Evolutionary conservation across 2,329 filamentous ascomycete species (phyloP), one percentile per base, ranked within the genome.

Genomic region (Cladorrhinum sp.): DNA sequence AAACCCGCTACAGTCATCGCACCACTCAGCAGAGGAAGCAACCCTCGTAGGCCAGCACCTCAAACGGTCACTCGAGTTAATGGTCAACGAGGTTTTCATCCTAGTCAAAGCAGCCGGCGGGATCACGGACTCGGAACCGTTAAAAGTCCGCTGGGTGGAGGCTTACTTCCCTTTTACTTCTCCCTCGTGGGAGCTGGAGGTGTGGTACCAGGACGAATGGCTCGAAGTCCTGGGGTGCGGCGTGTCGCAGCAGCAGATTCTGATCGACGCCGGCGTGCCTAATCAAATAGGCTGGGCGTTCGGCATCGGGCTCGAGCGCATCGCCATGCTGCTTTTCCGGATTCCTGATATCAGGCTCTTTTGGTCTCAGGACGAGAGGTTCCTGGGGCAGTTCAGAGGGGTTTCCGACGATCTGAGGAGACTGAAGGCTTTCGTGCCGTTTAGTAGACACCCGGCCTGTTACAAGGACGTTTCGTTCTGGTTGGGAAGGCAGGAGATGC

Each of bases 101-200:
- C 84, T 89, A 33, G 93, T 92, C 6, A 87, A 86, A 71, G 80
- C 81, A 55, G 90, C 89, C 3, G 84, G 86, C 6, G 76, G 80
- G 16, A 79, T 39, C 1, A 30, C 77, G 78, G 4, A 79, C 83
- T 80, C 86, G 55, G 90, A 96, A 70, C 91, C 92, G 3, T 79
- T 98, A 42, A 88, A 86, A 67, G 87, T 97, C 70, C 86, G 95
- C 66, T 99, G 95, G 95, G 88, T 98, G 7, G 94, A 97, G 74
- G 92, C 95, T 1, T 98, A 95, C 76, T 99, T 99, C 77, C 95
- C 95, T 42, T 98, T 98, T 73, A 99, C 95, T 0, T 93, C 88
- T 61, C 95, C 95, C 0, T 95, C 90, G 6, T 99, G 92, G 90
- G 95, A 99, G 74, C 83, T 99, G 23, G 95, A 99, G 73, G 92